Evolutionary conservation across 192 early-diverging fungal genomes (phyloP).

Genomic region (Funneliformis mosseae): DNA sequence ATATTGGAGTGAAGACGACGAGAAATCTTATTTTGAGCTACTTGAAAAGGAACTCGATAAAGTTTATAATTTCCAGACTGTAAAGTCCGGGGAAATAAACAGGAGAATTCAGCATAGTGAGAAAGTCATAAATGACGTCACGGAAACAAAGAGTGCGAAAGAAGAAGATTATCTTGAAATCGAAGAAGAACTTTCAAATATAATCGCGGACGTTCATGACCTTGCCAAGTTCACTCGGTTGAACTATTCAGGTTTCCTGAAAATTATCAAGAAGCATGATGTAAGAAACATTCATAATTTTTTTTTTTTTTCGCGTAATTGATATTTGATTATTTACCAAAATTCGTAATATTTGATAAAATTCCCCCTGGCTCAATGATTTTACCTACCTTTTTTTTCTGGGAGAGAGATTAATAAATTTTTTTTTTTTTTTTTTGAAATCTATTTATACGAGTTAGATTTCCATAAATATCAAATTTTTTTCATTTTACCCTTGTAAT

Average conservation of each 20-base stretch:
- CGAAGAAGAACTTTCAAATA: slow-evolving; percentile 71
- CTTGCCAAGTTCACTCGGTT: slow-evolving; percentile 81
- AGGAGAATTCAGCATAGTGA: slow-evolving; percentile 67
- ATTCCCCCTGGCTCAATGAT: too few species aligned
- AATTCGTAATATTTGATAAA: too few species aligned
- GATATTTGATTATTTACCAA: too few species aligned
- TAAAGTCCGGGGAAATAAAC: slow-evolving; percentile 77
- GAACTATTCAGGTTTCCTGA: slow-evolving; percentile 84
- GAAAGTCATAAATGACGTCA: slow-evolving; percentile 65
- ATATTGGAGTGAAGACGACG: slow-evolving; percentile 81
- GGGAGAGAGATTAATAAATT: too few species aligned
- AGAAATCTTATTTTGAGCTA: slow-evolving; percentile 80
- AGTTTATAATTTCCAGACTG: slow-evolving; percentile 75
- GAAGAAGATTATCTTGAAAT: slow-evolving; percentile 68
- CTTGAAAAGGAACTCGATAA: slow-evolving; percentile 93
- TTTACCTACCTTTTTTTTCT: too few species aligned
- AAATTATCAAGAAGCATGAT: slow-evolving; percentile 99
- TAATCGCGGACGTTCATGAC: slow-evolving; percentile 83
- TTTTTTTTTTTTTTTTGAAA: too few species aligned
- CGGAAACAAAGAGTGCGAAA: slow-evolving; percentile 44
- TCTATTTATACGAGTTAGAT: too few species aligned
- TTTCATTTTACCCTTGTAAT: too few species aligned
- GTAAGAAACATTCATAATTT: too few species aligned
- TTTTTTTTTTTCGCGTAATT: too few species aligned
- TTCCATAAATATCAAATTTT: too few species aligned